phyloP scores from a whole-genome alignment of 306 rosid species.

The Dryas alaskensis region DNA sequence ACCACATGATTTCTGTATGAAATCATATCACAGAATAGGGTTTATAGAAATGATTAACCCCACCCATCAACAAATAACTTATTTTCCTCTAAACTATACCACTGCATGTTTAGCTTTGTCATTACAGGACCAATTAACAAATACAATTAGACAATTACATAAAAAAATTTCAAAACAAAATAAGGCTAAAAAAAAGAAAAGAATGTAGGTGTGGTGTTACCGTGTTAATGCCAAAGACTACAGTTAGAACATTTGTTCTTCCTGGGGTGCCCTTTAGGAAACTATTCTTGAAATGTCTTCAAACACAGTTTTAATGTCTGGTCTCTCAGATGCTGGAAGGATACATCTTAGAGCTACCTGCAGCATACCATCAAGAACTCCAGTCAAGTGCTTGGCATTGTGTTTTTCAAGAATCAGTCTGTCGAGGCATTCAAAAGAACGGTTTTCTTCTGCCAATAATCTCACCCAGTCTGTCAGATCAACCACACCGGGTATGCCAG shows the following conservation, averaged over 20 bases:
- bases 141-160: neutral
- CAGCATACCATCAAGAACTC: constrained; percentile 53
- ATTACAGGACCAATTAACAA: neutral
- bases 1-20: neutral
- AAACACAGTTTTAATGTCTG: constrained; percentile 60
- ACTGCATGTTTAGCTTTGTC: neutral
- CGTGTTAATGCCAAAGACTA: constrained; percentile 35
- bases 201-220: constrained; percentile 12
- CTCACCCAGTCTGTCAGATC: constrained; percentile 70
- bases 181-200: neutral
- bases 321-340: constrained; percentile 75
- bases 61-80: neutral
- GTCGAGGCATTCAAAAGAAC: constrained; percentile 57
- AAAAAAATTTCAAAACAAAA: neutral
- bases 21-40: neutral
- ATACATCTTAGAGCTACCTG: constrained; percentile 65
- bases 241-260: constrained; percentile 26
- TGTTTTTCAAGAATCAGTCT: constrained; percentile 40
- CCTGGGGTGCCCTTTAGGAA: constrained; percentile 19
- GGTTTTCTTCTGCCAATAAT: constrained; percentile 46
- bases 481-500: constrained; percentile 53
- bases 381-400: constrained; percentile 16
- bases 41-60: neutral
- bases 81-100: neutral
- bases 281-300: constrained; percentile 58